Base-by-base conservation (phyloP, 2,329 filamentous ascomycete genomes). In the Cladorrhinum sp. region DNA sequence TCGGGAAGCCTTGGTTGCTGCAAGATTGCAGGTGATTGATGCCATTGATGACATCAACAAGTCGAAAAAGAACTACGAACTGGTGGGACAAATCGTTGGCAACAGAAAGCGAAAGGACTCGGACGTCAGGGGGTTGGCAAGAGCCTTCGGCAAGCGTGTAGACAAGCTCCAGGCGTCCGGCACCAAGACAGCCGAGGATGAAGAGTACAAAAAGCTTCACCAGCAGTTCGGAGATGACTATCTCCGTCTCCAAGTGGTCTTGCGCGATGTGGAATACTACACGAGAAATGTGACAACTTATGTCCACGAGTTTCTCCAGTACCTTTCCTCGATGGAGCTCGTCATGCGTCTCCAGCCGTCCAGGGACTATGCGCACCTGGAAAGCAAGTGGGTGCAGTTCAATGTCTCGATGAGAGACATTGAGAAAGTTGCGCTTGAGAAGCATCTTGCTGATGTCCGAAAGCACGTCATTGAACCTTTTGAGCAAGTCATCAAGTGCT, bases 311-410 rank as follows among this genome's bases (percentile, higher is more conserved):
- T 92, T 96, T 68, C 83, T 92, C 54, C 87, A 91, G 62, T 90
- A 94, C 65, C 83, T 94, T 28, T 86, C 86, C 2, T 91, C 90
- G 1, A 90, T 97, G 72, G 92, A 96, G 73, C 83, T 90, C 1
- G 89, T 93, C 65, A 90, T 96, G 76, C 87, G 86, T 42, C 75
- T 86, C 33, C 84, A 86, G 66, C 87, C 88, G 12, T 90, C 89
- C 55, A 86, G 83, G 61, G 87, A 92, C 72, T 87, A 91, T 0
- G 93, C 66, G 21, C 69, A 98, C 73, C 79, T 96, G 46, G 93
- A 97, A 75, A 93, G 90, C 79, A 96, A 96, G 73, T 98, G 94
- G 91, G 90, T 92, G 55, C 90, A 89, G 64, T 95, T 96, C 75
- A 94, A 92, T 66, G 86, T 92, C 70, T 90, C 89, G 33, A 90